A percentile compares a stretch with the other conserved stretches of the same genome.
phyloP scores from a whole-genome alignment of 1,284 basidiomycete genomes.

The Ceraceosorus guamensis region DNA sequence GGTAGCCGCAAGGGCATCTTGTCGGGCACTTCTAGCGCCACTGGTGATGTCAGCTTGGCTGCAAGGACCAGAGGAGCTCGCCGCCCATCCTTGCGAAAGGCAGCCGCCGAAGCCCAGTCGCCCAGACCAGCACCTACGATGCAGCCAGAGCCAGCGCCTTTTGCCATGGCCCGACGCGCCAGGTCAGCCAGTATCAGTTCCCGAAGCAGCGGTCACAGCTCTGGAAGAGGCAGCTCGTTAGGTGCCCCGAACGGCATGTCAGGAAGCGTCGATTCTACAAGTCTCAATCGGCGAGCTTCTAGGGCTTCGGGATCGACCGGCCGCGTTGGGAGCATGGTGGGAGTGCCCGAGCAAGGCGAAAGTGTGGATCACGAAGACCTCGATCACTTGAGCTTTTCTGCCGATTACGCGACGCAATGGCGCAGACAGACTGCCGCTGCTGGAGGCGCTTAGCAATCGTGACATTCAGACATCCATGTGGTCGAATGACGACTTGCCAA shows the following conservation, averaged over 20 bases:
- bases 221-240: too few species aligned
- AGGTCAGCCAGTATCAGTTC: conserved; percentile 18
- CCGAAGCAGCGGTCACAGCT: background rate
- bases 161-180: conserved; percentile 21
- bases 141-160: conserved; percentile 26
- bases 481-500: too few species aligned
- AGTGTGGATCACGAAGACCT: background rate
- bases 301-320: background rate
- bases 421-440: too few species aligned
- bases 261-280: too few species aligned
- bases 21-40: background rate
- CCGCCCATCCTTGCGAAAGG: background rate
- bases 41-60: background rate
- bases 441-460: too few species aligned
- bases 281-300: too few species aligned
- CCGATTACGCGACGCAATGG: background rate
- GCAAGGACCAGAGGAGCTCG: background rate
- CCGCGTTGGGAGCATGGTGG: background rate
- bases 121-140: conserved; percentile 11
- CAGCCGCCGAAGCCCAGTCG: conserved; percentile 1
- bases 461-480: too few species aligned
- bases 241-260: too few species aligned
- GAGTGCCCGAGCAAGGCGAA: background rate
- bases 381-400: background rate
- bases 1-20: conserved; percentile 3